Conservation (phyloP, 129 eudicot species). For the Centaurea solstitialis region DNA sequence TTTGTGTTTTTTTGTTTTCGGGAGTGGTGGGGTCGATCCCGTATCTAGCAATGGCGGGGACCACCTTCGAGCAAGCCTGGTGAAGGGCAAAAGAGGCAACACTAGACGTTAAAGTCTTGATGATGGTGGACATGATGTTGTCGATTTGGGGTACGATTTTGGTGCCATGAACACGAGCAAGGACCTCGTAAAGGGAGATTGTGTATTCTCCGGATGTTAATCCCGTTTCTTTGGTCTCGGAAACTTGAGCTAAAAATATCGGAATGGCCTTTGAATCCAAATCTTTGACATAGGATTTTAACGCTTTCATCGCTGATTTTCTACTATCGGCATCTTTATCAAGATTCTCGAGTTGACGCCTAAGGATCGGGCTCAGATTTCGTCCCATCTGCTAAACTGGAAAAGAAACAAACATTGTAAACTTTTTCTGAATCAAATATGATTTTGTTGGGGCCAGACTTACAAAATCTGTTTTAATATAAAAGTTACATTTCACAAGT, state of each 20-base stretch:
- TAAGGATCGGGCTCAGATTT: constrained; percentile 58
- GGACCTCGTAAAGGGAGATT: constrained; percentile 84
- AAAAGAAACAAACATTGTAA: constrained; percentile 10
- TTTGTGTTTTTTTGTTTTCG: constrained; percentile 55
- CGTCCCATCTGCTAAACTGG: constrained; percentile 51
- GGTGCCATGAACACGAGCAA: constrained; percentile 84
- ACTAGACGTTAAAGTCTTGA: constrained; percentile 61
- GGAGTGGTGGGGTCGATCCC: constrained; percentile 81
- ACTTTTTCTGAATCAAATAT: neutral
- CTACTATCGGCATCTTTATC: constrained; percentile 81
- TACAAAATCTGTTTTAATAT: too few relatives aligned
- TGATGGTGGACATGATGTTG: constrained; percentile 73
- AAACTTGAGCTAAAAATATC: constrained; percentile 84
- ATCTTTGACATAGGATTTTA: constrained; percentile 74
- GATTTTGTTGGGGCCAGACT: too few relatives aligned
- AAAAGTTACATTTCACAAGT: too few relatives aligned
- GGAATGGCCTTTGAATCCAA: constrained; percentile 90
- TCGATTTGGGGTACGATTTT: constrained; percentile 78
- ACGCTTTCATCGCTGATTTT: constrained; percentile 82
- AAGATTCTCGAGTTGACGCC: constrained; percentile 71
- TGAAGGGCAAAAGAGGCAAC: constrained; percentile 91
- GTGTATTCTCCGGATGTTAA: constrained; percentile 70
- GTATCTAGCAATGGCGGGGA: constrained; percentile 82
- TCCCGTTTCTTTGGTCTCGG: constrained; percentile 71
- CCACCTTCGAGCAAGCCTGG: constrained; percentile 92